These are phyloP conservation scores for Beauveria asiatica DNA, from an alignment of 2,329 filamentous ascomycete species.

Conservation along the genomic window DNA sequence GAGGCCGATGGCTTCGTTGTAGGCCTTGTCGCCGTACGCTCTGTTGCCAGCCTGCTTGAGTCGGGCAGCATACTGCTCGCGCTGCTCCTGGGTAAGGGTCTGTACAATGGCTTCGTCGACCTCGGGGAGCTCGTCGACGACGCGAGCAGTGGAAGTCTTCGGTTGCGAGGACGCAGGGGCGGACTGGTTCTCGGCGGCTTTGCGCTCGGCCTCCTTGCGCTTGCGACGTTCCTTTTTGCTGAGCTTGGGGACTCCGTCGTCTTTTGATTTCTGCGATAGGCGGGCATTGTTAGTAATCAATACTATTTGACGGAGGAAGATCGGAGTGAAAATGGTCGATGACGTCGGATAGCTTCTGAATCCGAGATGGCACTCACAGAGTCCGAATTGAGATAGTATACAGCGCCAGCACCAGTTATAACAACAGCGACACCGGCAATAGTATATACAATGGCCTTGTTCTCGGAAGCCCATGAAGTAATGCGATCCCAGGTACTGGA, in stretches of 20 bases:
- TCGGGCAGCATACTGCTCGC: conserved; percentile 80
- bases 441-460: conserved; percentile 93
- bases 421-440: conserved; percentile 91
- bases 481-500: conserved; percentile 82
- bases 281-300: conserved; percentile 3
- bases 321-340: conserved; percentile 5
- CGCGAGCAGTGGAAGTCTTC: conserved; percentile 45
- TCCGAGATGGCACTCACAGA: conserved; percentile 35
- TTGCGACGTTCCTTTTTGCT: conserved; percentile 87
- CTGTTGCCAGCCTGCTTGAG: conserved; percentile 95
- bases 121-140: conserved; percentile 62
- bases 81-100: conserved; percentile 52
- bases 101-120: conserved; percentile 49
- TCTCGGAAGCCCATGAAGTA: conserved; percentile 85
- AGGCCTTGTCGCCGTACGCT: conserved; percentile 89
- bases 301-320: conserved; percentile 5
- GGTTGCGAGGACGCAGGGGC: conserved; percentile 31
- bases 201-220: conserved; percentile 69
- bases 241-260: conserved; percentile 54
- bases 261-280: conserved; percentile 32
- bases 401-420: conserved; percentile 80
- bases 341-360: conserved; percentile 15
- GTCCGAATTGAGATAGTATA: conserved; percentile 74
- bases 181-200: conserved; percentile 39
- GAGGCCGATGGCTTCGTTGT: conserved; percentile 85